phyloP scores from a whole-genome alignment of 371 early-diverging fungal species.

The Lichtheimia corymbifera region DNA sequence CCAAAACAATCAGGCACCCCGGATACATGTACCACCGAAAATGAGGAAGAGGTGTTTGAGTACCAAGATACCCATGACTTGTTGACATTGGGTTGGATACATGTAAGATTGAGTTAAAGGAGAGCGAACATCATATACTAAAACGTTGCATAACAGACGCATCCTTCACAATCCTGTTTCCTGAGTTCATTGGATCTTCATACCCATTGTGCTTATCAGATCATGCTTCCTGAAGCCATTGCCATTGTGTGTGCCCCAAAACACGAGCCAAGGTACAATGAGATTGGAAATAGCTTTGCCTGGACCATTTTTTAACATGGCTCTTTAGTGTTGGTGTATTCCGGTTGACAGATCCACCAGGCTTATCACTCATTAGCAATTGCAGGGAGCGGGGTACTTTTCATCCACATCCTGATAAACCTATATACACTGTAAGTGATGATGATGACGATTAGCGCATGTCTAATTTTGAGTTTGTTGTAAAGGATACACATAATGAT shows the following conservation, averaged over 20 bases:
- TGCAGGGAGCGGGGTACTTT: slow-evolving; percentile 75
- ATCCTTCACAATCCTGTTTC: slow-evolving; percentile 93
- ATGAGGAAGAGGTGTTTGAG: slow-evolving; percentile 87
- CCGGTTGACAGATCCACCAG: slow-evolving; percentile 87
- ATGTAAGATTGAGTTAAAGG: slow-evolving; percentile 44
- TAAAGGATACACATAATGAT: slow-evolving; percentile 49
- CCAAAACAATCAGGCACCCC: slow-evolving; percentile 89
- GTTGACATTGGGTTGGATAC: slow-evolving; percentile 91
- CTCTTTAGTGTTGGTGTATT: slow-evolving; percentile 75
- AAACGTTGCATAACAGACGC: slow-evolving; percentile 57
- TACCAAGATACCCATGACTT: slow-evolving; percentile 75
- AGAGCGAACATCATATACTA: neutral
- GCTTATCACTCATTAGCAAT: slow-evolving; percentile 75
- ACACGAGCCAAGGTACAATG: slow-evolving; percentile 63
- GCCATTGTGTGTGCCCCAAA: slow-evolving; percentile 90
- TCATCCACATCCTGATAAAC: slow-evolving; percentile 80
- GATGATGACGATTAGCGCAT: too few relatives aligned
- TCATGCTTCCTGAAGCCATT: slow-evolving; percentile 92
- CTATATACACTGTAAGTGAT: slow-evolving; percentile 63
- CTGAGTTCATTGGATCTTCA: slow-evolving; percentile 91
- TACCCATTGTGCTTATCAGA: slow-evolving; percentile 91
- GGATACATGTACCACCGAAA: slow-evolving; percentile 85
- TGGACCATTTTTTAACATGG: neutral
- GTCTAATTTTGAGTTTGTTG: too few relatives aligned
- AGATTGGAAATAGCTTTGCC: neutral